Evolutionary conservation across 768 basidiomycete genomes (phyloP), one percentile per base, ranked within the genome.

Genomic region (Boletus fagicola): DNA sequence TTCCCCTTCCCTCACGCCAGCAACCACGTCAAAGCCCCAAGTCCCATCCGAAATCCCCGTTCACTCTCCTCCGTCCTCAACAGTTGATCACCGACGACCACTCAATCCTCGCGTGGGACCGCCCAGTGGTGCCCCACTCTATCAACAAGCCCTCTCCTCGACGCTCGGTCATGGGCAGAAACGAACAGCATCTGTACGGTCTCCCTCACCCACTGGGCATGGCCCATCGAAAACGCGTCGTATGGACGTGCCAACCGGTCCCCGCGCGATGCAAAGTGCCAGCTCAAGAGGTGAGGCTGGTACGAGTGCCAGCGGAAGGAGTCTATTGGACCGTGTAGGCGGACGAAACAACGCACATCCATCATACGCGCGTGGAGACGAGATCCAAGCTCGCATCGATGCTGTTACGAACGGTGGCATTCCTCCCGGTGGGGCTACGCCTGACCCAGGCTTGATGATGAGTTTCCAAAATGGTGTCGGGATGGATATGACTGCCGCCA

Each of bases 241-340:
- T 59, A 86, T 80, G 30, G 90, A 92, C 60, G 75, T 90, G 1
- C 94, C 94, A 1, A 88, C 88, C 3, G 92, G 89, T 24, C 94
- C 94, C 20, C 82, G 94, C 51, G 92, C 91, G 2, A 93, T 94
- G 91, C 76, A 76, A 53, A 64, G 70, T 13, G 49, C 62, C 5
- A 40, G 56, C 40, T 36, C 68, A 55, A 60, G 65, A 56, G 12
- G 47, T n/a, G 68, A 69, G 11, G 11, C 30, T 26, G 40, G 38
- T 49, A 15, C 65, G 5, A 63, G 51, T 50, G 59, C 70, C 18
- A 67, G 62, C 8, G 75, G 82, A 26, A 80, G 87, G 56, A 92
- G 90, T 72, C 77, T 96, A 44, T 74, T 92, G 39, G 94, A 95
- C 63, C 82, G 93, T 50, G 82, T 95, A n/a, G 87, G 91, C 46